Evolutionary conservation across 805 yeast species (phyloP).

Genomic region (Ogataea philodendri): DNA sequence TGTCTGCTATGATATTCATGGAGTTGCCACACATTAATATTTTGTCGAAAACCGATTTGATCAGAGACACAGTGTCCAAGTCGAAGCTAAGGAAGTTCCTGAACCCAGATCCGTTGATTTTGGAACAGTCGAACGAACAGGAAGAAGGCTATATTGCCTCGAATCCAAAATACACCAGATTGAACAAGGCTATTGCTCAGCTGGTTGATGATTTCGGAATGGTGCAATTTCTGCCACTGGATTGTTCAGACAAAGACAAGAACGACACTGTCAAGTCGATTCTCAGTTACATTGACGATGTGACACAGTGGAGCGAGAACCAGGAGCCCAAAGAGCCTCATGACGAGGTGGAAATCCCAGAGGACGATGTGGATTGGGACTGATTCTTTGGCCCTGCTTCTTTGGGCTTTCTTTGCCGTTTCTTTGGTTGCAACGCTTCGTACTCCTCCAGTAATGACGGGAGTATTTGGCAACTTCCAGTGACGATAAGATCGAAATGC

Average conservation of each 20-base stretch:
- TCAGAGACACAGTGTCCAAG: slow-evolving; percentile 73
- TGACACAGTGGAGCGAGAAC: slow-evolving; percentile 95
- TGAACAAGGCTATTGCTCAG: slow-evolving; percentile 81
- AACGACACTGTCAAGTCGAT: slow-evolving; percentile 76
- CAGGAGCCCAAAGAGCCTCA: slow-evolving; percentile 97
- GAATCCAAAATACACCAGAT: slow-evolving; percentile 60
- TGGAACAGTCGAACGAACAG: slow-evolving; percentile 42
- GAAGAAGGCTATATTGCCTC: slow-evolving; percentile 29
- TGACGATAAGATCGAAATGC: slow-evolving; percentile 53
- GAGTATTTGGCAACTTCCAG: slow-evolving; percentile 64
- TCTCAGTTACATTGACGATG: slow-evolving; percentile 89
- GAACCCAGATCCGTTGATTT: slow-evolving; percentile 85
- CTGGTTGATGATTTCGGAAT: slow-evolving; percentile 96
- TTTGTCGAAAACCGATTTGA: slow-evolving; percentile 80
- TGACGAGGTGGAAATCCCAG: slow-evolving; percentile 69
- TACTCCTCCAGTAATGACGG: slow-evolving; percentile 35
- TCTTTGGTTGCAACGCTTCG: slow-evolving; percentile 20
- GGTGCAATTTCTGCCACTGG: slow-evolving; percentile 95
- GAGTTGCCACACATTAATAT: slow-evolving; percentile 95
- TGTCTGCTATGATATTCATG: slow-evolving; percentile 95
- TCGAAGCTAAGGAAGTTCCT: slow-evolving; percentile 78
- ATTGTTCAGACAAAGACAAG: slow-evolving; percentile 57
- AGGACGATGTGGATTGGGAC: slow-evolving; percentile 37
- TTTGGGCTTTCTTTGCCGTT: slow-evolving; percentile 3
- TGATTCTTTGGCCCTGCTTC: too few species aligned